phyloP scores from a whole-genome alignment of 257 asterid species.

The Paraleonurus japonicus region DNA sequence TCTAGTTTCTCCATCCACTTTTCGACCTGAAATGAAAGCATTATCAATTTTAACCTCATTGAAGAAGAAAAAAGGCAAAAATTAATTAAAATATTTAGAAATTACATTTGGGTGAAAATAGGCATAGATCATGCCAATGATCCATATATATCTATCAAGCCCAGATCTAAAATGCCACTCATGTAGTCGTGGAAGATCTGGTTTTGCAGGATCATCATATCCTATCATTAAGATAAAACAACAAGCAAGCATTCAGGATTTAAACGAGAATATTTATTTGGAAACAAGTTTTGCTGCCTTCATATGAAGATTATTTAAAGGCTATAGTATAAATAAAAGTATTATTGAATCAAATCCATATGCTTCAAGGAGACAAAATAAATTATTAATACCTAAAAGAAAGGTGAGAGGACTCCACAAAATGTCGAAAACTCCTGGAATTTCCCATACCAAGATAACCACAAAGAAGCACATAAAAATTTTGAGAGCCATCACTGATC shows the following conservation, averaged over 20 bases:
- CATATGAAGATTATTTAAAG: neutral
- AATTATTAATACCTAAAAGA: conserved; percentile 54
- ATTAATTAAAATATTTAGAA: conserved; percentile 11
- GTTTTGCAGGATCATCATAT: conserved; percentile 90
- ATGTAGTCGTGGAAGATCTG: conserved; percentile 81
- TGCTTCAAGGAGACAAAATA: conserved; percentile 10
- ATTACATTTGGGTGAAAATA: conserved; percentile 89
- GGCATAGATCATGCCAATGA: conserved; percentile 90
- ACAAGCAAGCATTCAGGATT: conserved; percentile 15
- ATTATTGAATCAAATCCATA: neutral
- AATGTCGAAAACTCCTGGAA: conserved; percentile 89
- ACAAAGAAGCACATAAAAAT: conserved; percentile 66
- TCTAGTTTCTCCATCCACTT: conserved; percentile 98
- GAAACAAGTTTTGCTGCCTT: neutral
- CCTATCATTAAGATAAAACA: conserved; percentile 46
- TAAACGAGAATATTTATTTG: neutral
- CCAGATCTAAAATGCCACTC: conserved; percentile 99
- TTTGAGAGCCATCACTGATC: conserved; percentile 80
- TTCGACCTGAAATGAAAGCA: conserved; percentile 56
- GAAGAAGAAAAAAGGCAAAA: conserved; percentile 1
- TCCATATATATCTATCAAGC: conserved; percentile 96
- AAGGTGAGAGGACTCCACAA: conserved; percentile 82
- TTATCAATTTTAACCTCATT: conserved; percentile 18
- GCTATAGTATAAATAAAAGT: neutral
- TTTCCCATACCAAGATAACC: conserved; percentile 92